These are phyloP conservation scores for Pseudohalonectria lignicola DNA, from an alignment of 2,329 filamentous ascomycete genomes.

Conservation along the genomic window DNA sequence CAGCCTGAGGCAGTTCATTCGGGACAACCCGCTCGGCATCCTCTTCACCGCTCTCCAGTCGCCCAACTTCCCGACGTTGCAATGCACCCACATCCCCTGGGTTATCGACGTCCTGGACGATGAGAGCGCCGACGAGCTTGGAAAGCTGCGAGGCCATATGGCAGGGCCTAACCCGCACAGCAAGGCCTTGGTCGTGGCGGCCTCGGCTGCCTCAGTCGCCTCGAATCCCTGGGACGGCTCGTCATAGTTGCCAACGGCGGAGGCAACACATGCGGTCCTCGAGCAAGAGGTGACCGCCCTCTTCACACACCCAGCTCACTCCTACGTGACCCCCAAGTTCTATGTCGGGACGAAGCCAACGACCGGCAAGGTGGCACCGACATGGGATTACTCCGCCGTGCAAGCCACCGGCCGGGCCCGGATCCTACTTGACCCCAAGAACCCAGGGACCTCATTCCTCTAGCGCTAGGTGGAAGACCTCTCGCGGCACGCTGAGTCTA, in stretches of 20 bases:
- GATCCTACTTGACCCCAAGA: conserved; percentile 37
- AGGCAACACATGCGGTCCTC: no score
- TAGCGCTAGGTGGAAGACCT: conserved; percentile 40
- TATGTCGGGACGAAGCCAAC: conserved; percentile 54
- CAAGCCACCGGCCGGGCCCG: conserved; percentile 50
- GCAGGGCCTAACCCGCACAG: conserved; percentile 52
- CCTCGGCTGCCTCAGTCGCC: conserved; percentile 9
- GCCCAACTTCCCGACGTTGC: conserved; percentile 34
- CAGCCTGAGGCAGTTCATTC: conserved; percentile 43
- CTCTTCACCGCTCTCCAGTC: conserved; percentile 51
- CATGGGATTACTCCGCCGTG: conserved; percentile 59
- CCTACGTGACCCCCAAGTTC: conserved; percentile 60
- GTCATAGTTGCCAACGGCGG: neutral
- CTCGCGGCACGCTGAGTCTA: conserved; percentile 33
- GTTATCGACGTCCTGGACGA: conserved; percentile 39
- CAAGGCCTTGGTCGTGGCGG: conserved; percentile 45
- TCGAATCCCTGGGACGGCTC: conserved; percentile 7
- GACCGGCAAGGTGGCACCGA: conserved; percentile 57
- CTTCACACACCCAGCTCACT: conserved; percentile 46
- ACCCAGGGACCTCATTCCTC: conserved; percentile 37
- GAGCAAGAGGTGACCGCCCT: conserved; percentile 49
- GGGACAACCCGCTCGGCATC: conserved; percentile 48
- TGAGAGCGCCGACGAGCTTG: conserved; percentile 24
- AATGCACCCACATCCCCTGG: conserved; percentile 50
- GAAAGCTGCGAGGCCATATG: conserved; percentile 48